A percentile compares a stretch with the other conserved stretches of the same genome.
Evolutionary conservation across 2,329 filamentous ascomycete genomes (phyloP).

Genomic region (Aspergillus felis): DNA sequence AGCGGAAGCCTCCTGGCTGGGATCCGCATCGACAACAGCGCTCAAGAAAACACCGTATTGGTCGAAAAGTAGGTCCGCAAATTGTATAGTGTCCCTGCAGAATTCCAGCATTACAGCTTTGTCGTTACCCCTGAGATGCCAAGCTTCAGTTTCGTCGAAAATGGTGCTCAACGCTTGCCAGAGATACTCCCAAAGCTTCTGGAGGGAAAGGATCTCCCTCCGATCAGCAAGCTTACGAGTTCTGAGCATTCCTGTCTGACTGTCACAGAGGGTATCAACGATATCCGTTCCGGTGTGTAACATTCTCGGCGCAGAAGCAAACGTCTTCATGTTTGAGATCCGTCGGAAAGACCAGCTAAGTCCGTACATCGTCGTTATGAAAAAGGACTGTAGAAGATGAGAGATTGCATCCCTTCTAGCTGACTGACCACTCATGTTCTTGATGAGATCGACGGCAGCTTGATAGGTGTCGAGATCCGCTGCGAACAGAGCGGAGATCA

Average conservation of each 20-base stretch:
- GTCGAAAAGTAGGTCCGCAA: slow-evolving; percentile 78
- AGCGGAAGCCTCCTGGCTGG: slow-evolving; percentile 34
- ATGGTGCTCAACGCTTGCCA: slow-evolving; percentile 80
- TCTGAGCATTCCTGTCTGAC: slow-evolving; percentile 60
- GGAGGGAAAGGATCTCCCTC: slow-evolving; percentile 62
- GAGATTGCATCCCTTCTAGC: slow-evolving; percentile 58
- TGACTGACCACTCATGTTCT: slow-evolving; percentile 70
- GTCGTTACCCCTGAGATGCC: slow-evolving; percentile 67
- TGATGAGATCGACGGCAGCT: slow-evolving; percentile 76
- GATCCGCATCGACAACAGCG: slow-evolving; percentile 53
- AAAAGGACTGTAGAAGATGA: slow-evolving; percentile 56
- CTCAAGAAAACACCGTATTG: slow-evolving; percentile 80
- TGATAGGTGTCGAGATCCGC: slow-evolving; percentile 75
- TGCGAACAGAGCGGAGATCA: slow-evolving; percentile 77
- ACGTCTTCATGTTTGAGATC: slow-evolving; percentile 55
- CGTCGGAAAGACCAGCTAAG: slow-evolving; percentile 55
- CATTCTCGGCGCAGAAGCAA: slow-evolving; percentile 57
- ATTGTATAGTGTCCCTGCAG: slow-evolving; percentile 90
- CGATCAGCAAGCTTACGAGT: slow-evolving; percentile 52
- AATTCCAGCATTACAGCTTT: slow-evolving; percentile 84
- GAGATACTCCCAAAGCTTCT: slow-evolving; percentile 76
- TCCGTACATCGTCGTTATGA: slow-evolving; percentile 53
- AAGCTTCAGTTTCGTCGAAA: slow-evolving; percentile 76
- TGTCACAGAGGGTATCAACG: slow-evolving; percentile 61
- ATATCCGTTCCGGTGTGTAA: slow-evolving; percentile 60